Conservation (phyloP, 176 grass and related monocot species). For the Aegilops longissima region DNA sequence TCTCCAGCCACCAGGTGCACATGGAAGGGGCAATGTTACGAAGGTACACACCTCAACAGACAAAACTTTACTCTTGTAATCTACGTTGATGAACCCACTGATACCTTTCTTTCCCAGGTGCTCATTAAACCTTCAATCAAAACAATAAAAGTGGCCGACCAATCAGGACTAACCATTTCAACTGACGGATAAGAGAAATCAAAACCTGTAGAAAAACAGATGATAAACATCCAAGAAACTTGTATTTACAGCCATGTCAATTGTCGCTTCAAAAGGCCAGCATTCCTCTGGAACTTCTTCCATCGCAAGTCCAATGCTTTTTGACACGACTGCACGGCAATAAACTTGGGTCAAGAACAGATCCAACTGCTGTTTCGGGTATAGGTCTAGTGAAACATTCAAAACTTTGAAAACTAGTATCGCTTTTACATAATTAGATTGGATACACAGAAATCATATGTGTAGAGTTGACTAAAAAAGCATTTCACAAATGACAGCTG, state of each 20-base stretch:
- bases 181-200: background rate
- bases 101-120: slow-evolving; percentile 94
- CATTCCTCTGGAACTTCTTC: slow-evolving; percentile 90
- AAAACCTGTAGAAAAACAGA: background rate
- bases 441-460: slow-evolving; percentile 4
- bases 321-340: slow-evolving; percentile 62
- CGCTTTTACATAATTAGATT: background rate
- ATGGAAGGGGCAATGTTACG: background rate
- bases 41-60: slow-evolving; percentile 69
- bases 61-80: slow-evolving; percentile 71
- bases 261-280: slow-evolving; percentile 73
- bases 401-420: background rate
- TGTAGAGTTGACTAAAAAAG: background rate
- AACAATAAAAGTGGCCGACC: slow-evolving; percentile 1
- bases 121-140: slow-evolving; percentile 76
- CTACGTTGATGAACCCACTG: slow-evolving; percentile 78
- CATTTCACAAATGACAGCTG: background rate
- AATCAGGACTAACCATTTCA: slow-evolving; percentile 23
- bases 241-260: slow-evolving; percentile 82
- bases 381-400: background rate
- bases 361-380: background rate
- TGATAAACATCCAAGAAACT: slow-evolving; percentile 26
- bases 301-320: slow-evolving; percentile 74
- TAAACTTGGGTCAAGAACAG: slow-evolving; percentile 14
- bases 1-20: background rate